These are phyloP conservation scores for Chamaenerion angustifolium DNA, from an alignment of 345 rosid species.

Conservation along the genomic window DNA sequence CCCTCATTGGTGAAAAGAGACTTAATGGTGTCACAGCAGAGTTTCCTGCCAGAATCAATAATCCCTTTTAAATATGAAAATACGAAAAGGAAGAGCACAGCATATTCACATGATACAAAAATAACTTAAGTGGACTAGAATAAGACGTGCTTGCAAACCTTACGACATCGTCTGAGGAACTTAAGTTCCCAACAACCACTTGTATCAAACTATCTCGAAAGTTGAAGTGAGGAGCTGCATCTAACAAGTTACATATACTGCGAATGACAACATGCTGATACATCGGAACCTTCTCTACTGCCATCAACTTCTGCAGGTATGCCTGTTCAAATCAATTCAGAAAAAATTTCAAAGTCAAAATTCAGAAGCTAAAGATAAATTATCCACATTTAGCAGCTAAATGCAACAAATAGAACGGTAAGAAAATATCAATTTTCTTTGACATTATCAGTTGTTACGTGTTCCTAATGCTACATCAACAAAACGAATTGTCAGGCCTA, in stretches of 20 bases:
- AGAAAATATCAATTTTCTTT: not conserved
- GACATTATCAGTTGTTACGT: too few species aligned
- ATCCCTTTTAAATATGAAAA: not conserved
- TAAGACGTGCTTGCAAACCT: slow-evolving; percentile 28
- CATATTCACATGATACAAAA: not conserved
- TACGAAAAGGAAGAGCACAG: not conserved
- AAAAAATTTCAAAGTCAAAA: not conserved
- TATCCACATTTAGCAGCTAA: not conserved
- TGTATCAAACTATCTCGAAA: slow-evolving; percentile 57
- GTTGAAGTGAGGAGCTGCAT: slow-evolving; percentile 86
- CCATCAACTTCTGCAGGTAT: slow-evolving; percentile 57
- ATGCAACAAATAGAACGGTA: not conserved
- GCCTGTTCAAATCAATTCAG: slow-evolving; percentile 27
- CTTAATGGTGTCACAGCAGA: slow-evolving; percentile 57
- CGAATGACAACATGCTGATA: slow-evolving; percentile 59
- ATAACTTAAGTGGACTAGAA: not conserved
- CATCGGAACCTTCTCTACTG: slow-evolving; percentile 35
- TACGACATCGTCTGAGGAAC: slow-evolving; percentile 66
- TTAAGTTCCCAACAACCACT: slow-evolving; percentile 52
- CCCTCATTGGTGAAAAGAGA: slow-evolving; percentile 75
- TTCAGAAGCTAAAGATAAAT: not conserved
- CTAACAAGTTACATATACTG: slow-evolving; percentile 68
- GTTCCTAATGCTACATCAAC: too few species aligned
- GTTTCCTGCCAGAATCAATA: slow-evolving; percentile 45
- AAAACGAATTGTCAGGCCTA: too few species aligned